Base-by-base conservation (phyloP, 306 rosid genomes). In the Cucurbita pepo region DNA sequence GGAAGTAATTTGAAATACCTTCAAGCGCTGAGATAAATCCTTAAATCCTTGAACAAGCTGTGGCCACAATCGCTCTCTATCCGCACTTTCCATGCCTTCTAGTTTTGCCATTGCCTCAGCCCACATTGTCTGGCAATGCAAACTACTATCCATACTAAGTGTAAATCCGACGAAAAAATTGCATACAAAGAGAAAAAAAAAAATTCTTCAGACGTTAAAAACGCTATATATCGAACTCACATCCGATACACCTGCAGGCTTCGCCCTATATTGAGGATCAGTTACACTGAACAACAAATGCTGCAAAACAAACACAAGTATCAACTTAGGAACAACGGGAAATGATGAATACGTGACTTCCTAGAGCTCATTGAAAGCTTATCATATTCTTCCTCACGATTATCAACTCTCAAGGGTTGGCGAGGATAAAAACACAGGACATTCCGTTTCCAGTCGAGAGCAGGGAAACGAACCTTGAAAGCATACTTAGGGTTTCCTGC, bases 101-200 rank as follows among this genome's bases (percentile, higher is more conserved):
- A 91, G 96, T 85, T 95, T 95, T 51, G 88, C 91, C 97, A 88
- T 86, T 21, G 99, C 99, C 87, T 95, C 99, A n/a, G 97, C 99
- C 99, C 99, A 95, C 97, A 95, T 91, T 76, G 91, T 91, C 99
- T 95, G 83, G 72, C 83, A 86, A 85, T 50, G 76, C 65, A 88
- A 95, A 89, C 95, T 85, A 87, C 78, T 83, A 80, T 76, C 81
- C 77, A 72, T 10, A 83, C 61, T 89, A 78, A 87, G 91, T 75
- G 57, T 74, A 18, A 50, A 79, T 45, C 21, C 7, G 43, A 47
- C 53, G 7, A 38, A 50, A 37, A 10, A 38, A 38, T 48, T 36
- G 30, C 5, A 21, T 25, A 60, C 34, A 69, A 59, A 44, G 3
- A 57, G 38, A 47, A 14, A 7, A 19, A 18, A 18, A 21, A 25